Base-by-base conservation (phyloP, 83 land plant genomes). In the Picea abies region DNA sequence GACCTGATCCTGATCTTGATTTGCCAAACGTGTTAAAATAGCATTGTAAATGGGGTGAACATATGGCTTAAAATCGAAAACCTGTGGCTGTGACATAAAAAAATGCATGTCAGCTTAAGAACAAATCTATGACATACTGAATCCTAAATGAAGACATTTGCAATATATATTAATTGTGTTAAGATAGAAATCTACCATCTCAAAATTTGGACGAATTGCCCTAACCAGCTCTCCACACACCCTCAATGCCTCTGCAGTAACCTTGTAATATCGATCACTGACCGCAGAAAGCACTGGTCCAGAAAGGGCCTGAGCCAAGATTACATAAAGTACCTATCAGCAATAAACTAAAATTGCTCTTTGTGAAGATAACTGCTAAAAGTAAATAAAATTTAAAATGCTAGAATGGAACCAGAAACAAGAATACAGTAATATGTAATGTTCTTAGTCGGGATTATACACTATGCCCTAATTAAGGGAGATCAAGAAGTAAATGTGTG, bases 1-100 rank as follows among this genome's bases (percentile, higher is more conserved):
- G 20, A 97, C 99, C 95, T 97, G 99, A 88, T 97, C 99, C 81
- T 97, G 99, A 86, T 97, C 99, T 91, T 97, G 99, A 66, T 97
- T 97, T 22, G 97, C 95, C 83, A 97, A 81, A 35, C 99, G 97
- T 73, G 89, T 83, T 90, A 97, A 90, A 65, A 97, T 97, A 16
- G 98, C 92, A 83, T 84, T 89, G 76, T 96, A 97, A 52, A 97
- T 95, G 15, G 98, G 98, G 37, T 91, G 93, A 67, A 97, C 94
- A 88, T 89, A 94, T 20, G 93, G 92, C 68, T 83, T 83, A 79
- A 95, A 97, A 85, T 97, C 89, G 83, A 97, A 94, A 71, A 66
- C 79, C 58, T 63, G 81, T 15, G 86, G 85, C 99, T 97, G 81
- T 82, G 90, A 4, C 25, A 81, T 22, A n/a, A 29, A 39, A 82